Evolutionary conservation across 441 rosid genomes (phyloP), one percentile per base, ranked within the genome.

Genomic region (Rhodomyrtus psidioides): DNA sequence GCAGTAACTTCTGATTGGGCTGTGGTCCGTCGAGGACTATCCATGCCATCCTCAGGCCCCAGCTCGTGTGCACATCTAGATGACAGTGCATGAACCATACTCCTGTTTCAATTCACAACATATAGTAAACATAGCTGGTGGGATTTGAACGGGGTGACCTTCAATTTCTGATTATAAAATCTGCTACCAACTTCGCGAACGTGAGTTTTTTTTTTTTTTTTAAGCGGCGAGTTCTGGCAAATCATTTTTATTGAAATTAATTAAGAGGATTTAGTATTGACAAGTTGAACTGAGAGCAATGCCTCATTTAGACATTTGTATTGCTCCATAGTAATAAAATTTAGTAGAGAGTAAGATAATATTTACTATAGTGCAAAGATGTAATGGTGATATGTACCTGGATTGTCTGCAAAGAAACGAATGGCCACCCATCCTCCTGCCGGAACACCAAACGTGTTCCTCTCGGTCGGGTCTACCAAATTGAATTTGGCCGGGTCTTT

Each of bases 1-100:
- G 91, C 46, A 83, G 90, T 53, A 91, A 39, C 87, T 88, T 91
- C 86, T 91, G 92, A 54, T 83, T 88, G 12, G 91, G 90, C 55
- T 83, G 84, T 51, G 88, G 58, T 49, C 93, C 93, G 85, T 92
- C 86, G 34, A 59, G 74, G 24, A 90, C 91, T 7, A 89, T 53
- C 92, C 92, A 91, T 39, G 90, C 90, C 90, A 90, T 91, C 84
- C 34, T 88, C 53, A 91, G 79, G 19, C 93, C 93, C 93, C 93
- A 91, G 79, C 90, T 90, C 49, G 91, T 90, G 88, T 91, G 93
- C 17, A 86, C 88, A 2, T 91, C 93, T 53, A 91, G 60, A 62
- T 91, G 93, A 49, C 93, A 91, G 59, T 91, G 93, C 93, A 90
- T 92, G 74, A 90, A 86, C 93, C 93, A 92, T 6, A 86, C 93